Evolutionary conservation across 1,284 basidiomycete species (phyloP).

Genomic region (Chalciporus sp.): DNA sequence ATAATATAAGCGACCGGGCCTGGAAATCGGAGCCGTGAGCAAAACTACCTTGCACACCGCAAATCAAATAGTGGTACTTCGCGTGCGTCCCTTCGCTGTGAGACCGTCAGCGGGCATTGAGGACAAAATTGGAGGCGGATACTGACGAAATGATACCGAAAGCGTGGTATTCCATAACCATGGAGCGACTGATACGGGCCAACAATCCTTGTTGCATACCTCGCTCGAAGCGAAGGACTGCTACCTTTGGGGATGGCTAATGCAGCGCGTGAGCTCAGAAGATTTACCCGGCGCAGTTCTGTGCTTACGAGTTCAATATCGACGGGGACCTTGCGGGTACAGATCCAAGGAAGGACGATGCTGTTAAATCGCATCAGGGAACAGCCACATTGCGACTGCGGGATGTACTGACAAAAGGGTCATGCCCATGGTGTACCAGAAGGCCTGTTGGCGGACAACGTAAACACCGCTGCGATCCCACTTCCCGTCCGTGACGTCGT

Average conservation of each 20-base stretch:
- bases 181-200: conserved; percentile 55
- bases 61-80: conserved; percentile 76
- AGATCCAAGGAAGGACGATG: conserved; percentile 74
- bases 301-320: conserved; percentile 70
- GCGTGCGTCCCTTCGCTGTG: conserved; percentile 66
- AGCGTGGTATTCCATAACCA: conserved; percentile 64
- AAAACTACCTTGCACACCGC: conserved; percentile 66
- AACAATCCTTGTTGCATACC: conserved; percentile 68
- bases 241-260: conserved; percentile 64
- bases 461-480: conserved; percentile 59
- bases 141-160: conserved; percentile 61
- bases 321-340: conserved; percentile 70
- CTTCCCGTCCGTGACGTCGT: conserved; percentile 49
- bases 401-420: conserved; percentile 59
- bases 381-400: neutral
- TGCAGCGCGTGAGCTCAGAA: conserved; percentile 8
- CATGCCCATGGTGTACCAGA: conserved; percentile 76
- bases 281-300: neutral
- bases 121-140: neutral
- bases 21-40: neutral
- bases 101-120: conserved; percentile 16
- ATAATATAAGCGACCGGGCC: conserved; percentile 6
- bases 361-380: conserved; percentile 38
- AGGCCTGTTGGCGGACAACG: conserved; percentile 67
- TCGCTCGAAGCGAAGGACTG: conserved; percentile 58